Evolutionary conservation across 768 basidiomycete species (phyloP), one percentile per base, ranked within the genome.

Genomic region (Panaeolus papilionaceus): DNA sequence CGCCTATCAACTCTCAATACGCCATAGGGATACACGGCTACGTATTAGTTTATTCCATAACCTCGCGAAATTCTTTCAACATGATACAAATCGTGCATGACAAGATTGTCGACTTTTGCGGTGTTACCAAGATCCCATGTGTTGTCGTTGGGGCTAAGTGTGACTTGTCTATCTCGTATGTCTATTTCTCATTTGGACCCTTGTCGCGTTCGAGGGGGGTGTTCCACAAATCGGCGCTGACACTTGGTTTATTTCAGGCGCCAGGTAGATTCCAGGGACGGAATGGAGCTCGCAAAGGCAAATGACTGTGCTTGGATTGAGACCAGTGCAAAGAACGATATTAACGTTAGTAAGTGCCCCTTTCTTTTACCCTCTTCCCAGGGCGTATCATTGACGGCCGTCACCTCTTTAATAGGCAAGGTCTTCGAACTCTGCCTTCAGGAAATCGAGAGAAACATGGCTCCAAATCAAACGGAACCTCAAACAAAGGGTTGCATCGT

Each of bases 11-110:
- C 71, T 86, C 93, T 33, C 94, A 96, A 77, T 94, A 98, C 75
- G 96, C 95, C 45, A 94, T 98, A 73, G 97, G 97, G 64, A 95
- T 97, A 73, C 96, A 99, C 75, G 97, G 97, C 75, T 99, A 93
- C 78, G 88, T 99, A 74, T 89, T 99, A 73, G 96, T 98, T 54
- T 99, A 98, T 82, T 94, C 94, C 3, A 95, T 99, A 79, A 87
- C 94, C 4, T 94, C 92, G 20, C 84, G 91, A 67, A 89, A 90
- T 73, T 95, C 94, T 9, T 98, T 98, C 83, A 92, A 98, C 73
- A 98, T 98, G 94, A 86, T 98, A 71, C 89, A 92, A 76, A 90
- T 94, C 78, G 89, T 99, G 40, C 91, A 98, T 75, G 96, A 98
- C 85, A 99, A 99, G 86, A 96, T 99, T 71, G 80, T 95, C 73